phyloP scores from a whole-genome alignment of 2,329 filamentous ascomycete genomes.

The Colletotrichum cereale region DNA sequence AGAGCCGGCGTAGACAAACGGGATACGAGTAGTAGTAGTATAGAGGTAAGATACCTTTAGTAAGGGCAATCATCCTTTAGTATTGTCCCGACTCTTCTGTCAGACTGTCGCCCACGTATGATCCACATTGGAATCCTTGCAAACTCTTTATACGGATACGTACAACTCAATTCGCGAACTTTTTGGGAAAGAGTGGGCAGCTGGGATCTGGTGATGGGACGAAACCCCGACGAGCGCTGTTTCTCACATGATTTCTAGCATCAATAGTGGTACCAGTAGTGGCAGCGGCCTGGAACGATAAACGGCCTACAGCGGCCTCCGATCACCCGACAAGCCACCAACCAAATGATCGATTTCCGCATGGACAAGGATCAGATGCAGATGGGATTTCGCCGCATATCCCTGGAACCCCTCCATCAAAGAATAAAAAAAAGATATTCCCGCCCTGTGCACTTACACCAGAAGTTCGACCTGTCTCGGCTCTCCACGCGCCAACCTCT shows the following conservation, averaged over 20 bases:
- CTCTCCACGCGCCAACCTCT: neutral
- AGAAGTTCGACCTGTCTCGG: neutral
- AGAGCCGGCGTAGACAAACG: no score
- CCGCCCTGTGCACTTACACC: neutral
- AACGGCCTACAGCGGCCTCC: slow-evolving; percentile 6
- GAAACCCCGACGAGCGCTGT: neutral
- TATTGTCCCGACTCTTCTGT: neutral
- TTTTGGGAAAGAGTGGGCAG: neutral
- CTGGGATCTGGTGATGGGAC: neutral
- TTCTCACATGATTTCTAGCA: slow-evolving; percentile 20
- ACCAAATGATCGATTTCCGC: neutral
- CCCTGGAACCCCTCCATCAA: neutral
- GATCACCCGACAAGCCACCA: neutral
- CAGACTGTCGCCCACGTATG: neutral
- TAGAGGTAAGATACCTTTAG: neutral
- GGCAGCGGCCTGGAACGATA: neutral
- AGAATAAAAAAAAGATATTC: no score
- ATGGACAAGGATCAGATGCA: neutral
- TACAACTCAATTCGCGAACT: neutral
- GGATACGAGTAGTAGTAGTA: no score
- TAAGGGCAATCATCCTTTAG: neutral
- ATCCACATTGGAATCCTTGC: neutral
- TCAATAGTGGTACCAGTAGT: neutral
- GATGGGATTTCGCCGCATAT: slow-evolving; percentile 3
- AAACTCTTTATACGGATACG: neutral